Evolutionary conservation across 495 filamentous ascomycete species (phyloP).

Genomic region (Xylaria scruposa): DNA sequence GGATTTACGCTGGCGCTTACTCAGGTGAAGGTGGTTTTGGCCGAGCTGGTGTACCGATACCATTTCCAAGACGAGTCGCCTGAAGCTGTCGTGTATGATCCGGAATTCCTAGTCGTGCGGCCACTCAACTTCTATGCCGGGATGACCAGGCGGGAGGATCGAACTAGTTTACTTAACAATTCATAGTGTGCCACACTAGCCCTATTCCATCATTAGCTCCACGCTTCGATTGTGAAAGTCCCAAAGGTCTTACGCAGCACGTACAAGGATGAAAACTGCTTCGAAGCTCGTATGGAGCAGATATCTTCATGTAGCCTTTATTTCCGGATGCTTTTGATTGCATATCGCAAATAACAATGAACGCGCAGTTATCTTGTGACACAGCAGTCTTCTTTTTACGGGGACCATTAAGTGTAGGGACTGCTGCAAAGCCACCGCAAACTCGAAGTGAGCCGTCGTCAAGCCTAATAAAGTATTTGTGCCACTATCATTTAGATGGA

Average conservation of each 20-base stretch:
- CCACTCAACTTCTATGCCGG: constrained; percentile 56
- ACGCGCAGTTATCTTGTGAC: too few species aligned
- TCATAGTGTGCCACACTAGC: not conserved
- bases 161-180: not conserved
- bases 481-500: too few species aligned
- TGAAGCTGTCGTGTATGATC: constrained; percentile 54
- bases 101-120: constrained; percentile 55
- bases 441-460: too few species aligned
- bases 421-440: too few species aligned
- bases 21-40: constrained; percentile 53
- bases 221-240: not conserved
- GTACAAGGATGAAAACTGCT: too few species aligned
- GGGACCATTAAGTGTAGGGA: too few species aligned
- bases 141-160: constrained; percentile 28
- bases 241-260: not conserved
- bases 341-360: too few species aligned
- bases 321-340: too few species aligned
- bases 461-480: too few species aligned
- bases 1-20: constrained; percentile 57
- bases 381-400: too few species aligned
- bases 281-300: too few species aligned
- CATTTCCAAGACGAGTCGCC: constrained; percentile 45
- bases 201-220: not conserved
- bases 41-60: constrained; percentile 55
- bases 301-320: too few species aligned